These are phyloP conservation scores for Cavenderia fasciculata DNA, from an alignment of 78 protist species.

Conservation along the genomic window DNA sequence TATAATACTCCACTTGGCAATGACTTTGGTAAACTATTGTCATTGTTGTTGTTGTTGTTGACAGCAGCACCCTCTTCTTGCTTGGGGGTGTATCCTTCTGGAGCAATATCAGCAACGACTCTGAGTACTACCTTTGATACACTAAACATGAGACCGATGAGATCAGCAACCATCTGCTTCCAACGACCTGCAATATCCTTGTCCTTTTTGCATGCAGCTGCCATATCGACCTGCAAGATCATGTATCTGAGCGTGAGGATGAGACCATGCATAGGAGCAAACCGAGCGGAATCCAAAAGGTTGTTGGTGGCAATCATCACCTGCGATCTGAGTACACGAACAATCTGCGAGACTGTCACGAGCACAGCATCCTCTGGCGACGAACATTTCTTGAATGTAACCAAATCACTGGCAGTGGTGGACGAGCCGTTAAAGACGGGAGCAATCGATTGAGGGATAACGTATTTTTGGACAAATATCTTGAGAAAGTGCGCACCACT, in stretches of 20 bases:
- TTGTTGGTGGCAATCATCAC: slow-evolving; percentile 16
- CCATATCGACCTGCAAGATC: not conserved
- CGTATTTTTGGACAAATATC: slow-evolving; percentile 47
- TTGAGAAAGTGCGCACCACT: slow-evolving; percentile 59
- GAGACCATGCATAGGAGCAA: slow-evolving; percentile 80
- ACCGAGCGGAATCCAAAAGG: slow-evolving; percentile 57
- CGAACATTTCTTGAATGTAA: slow-evolving; percentile 7
- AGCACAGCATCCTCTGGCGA: not conserved
- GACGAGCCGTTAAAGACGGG: slow-evolving; percentile 41
- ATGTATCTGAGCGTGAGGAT: slow-evolving; percentile 59
- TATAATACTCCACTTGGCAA: slow-evolving; percentile 62
- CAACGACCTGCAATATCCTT: slow-evolving; percentile 6
- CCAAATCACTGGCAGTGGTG: not conserved
- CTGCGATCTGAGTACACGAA: slow-evolving; percentile 39
- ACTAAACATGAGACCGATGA: slow-evolving; percentile 15
- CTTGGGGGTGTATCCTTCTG: slow-evolving; percentile 73
- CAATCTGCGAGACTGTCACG: slow-evolving; percentile 12
- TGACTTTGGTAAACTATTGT: slow-evolving; percentile 8
- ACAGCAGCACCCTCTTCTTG: too few relatives aligned
- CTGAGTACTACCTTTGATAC: slow-evolving; percentile 37
- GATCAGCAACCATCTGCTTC: slow-evolving; percentile 8
- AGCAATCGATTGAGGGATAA: not conserved
- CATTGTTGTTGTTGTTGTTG: not conserved
- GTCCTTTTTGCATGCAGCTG: too few relatives aligned
- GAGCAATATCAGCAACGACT: slow-evolving; percentile 80